phyloP scores from a whole-genome alignment of 768 basidiomycete genomes.

The Termitomyces bulborhizus region DNA sequence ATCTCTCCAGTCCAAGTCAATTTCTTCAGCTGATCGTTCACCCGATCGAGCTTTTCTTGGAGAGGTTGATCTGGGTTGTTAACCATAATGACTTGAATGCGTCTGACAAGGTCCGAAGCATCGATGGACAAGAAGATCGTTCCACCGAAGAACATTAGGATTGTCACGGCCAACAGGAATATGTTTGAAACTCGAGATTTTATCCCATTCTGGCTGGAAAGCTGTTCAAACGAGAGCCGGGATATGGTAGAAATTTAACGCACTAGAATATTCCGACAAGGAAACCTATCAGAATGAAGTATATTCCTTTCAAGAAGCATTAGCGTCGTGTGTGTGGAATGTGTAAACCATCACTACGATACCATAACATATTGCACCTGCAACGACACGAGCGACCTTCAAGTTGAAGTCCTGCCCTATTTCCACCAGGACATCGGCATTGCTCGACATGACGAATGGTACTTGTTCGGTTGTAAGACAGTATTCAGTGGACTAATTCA shows the following conservation, averaged over 20 bases:
- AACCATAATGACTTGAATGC: slow-evolving; percentile 21
- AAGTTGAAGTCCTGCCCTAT: slow-evolving; percentile 14
- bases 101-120: slow-evolving; percentile 20
- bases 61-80: slow-evolving; percentile 14
- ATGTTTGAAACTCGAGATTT: slow-evolving; percentile 12
- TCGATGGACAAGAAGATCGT: slow-evolving; percentile 22
- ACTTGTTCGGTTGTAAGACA: no score
- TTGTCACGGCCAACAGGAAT: slow-evolving; percentile 18
- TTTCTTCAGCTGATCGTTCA: slow-evolving; percentile 16
- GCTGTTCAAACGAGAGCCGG: background rate
- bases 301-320: slow-evolving; percentile 8
- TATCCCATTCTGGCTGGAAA: slow-evolving; percentile 13
- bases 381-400: slow-evolving; percentile 15
- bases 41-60: slow-evolving; percentile 15
- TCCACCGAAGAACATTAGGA: slow-evolving; percentile 21
- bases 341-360: background rate
- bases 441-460: slow-evolving; percentile 9
- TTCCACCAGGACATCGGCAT: slow-evolving; percentile 10
- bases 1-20: slow-evolving; percentile 24
- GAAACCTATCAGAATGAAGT: slow-evolving; percentile 14
- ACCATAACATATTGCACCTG: slow-evolving; percentile 17
- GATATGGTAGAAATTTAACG: background rate
- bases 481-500: background rate
- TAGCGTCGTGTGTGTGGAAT: background rate
- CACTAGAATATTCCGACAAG: slow-evolving; percentile 12